Conservation (phyloP, 2,329 filamentous ascomycete genomes). For the Colletotrichum lindemuthianum region DNA sequence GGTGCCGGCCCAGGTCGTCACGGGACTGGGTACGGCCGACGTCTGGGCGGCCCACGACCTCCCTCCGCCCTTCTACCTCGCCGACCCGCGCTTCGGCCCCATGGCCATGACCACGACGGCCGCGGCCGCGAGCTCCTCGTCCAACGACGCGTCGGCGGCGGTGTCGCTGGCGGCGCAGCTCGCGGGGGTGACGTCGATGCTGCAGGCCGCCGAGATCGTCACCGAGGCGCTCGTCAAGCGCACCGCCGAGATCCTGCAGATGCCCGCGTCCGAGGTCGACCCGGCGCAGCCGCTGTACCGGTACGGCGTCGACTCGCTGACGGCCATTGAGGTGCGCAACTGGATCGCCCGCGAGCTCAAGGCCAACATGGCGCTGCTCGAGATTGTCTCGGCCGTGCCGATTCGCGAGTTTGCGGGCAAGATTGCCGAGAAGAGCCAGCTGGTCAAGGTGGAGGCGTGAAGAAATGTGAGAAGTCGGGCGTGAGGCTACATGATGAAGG, state of each 20-base stretch:
- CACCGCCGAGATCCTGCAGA: not conserved
- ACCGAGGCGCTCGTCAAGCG: not conserved
- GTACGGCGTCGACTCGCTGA: conserved; percentile 9
- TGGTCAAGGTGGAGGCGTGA: conserved; percentile 6
- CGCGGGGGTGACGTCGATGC: not conserved
- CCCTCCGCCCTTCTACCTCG: not conserved
- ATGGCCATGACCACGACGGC: not conserved
- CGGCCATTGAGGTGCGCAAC: conserved; percentile 5
- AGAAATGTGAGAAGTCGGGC: not conserved
- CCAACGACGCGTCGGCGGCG: not conserved
- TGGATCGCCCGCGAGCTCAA: conserved; percentile 7
- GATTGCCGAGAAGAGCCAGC: conserved; percentile 47
- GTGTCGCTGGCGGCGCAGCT: not conserved
- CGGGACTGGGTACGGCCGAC: not conserved
- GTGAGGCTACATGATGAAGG: no score
- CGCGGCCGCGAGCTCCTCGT: not conserved
- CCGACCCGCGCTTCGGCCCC: not conserved
- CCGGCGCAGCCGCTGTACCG: conserved; percentile 38
- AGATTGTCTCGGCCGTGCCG: conserved; percentile 53
- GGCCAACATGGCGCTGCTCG: not conserved
- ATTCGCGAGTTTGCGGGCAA: conserved; percentile 49
- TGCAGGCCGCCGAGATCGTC: conserved; percentile 38
- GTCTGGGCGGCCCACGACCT: not conserved
- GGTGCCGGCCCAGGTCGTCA: not conserved
- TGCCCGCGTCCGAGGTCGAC: conserved; percentile 33